Percentiles rank a stretch among this genome's conserved stretches.
Conservation (phyloP, 2,329 filamentous ascomycete genomes). For the Cytospora paraplurivora region DNA sequence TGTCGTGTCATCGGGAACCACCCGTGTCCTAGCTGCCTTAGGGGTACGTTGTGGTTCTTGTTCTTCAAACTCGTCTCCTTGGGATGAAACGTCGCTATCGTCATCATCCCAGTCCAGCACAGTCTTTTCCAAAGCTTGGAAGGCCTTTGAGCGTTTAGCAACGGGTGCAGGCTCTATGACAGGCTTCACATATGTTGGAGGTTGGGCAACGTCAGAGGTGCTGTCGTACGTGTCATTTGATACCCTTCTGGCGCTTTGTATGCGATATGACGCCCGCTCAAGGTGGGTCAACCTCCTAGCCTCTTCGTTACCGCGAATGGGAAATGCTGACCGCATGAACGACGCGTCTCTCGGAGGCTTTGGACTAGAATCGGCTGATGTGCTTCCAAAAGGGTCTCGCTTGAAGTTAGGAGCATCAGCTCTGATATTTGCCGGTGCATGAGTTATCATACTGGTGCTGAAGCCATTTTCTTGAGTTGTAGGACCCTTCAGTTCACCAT, state of each 20-base stretch:
- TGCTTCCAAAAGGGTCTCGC: conserved; percentile 25
- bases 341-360: conserved; percentile 11
- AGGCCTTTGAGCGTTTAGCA: conserved; percentile 35
- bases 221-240: conserved; percentile 33
- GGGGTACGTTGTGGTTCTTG: conserved; percentile 36
- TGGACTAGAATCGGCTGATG: conserved; percentile 22
- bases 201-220: conserved; percentile 27
- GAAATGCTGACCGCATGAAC: conserved; percentile 36
- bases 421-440: conserved; percentile 15
- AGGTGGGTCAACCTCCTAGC: conserved; percentile 31
- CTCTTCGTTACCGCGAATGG: conserved; percentile 43
- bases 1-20: conserved; percentile 29
- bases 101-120: conserved; percentile 32
- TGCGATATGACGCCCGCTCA: conserved; percentile 23
- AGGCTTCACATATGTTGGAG: conserved; percentile 21
- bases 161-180: conserved; percentile 31
- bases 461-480: conserved; percentile 10
- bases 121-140: conserved; percentile 34
- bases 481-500: conserved; percentile 14
- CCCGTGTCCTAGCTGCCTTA: conserved; percentile 9
- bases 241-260: conserved; percentile 24
- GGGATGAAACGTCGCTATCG: conserved; percentile 34
- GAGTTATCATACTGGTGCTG: conserved; percentile 28
- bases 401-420: conserved; percentile 19
- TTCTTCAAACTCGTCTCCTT: conserved; percentile 35